Percentiles rank a stretch among this genome's conserved stretches.
These are phyloP conservation scores for Calonectria hawksworthii DNA, from an alignment of 2,329 filamentous ascomycete genomes.

Conservation along the genomic window DNA sequence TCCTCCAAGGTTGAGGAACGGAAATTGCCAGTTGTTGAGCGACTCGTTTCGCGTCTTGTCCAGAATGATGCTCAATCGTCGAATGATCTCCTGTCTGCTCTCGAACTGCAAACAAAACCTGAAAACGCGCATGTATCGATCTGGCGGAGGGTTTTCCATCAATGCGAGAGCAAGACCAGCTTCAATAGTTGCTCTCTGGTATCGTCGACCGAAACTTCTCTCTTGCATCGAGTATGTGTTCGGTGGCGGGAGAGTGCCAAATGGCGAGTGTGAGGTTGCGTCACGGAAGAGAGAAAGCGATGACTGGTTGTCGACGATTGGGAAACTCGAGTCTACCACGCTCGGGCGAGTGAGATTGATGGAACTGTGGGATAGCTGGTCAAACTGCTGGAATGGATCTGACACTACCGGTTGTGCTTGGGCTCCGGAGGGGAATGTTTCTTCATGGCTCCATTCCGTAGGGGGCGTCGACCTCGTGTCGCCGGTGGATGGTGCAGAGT, in stretches of 20 bases:
- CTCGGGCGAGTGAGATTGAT: slow-evolving; percentile 67
- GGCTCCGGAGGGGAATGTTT: slow-evolving; percentile 8
- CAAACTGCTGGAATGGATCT: slow-evolving; percentile 10
- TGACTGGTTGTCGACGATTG: slow-evolving; percentile 49
- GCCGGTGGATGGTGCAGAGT: slow-evolving; percentile 12
- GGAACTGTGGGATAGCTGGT: slow-evolving; percentile 36
- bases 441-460: slow-evolving; percentile 15
- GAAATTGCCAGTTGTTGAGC: slow-evolving; percentile 70
- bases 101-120: slow-evolving; percentile 78
- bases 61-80: slow-evolving; percentile 54
- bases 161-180: slow-evolving; percentile 70
- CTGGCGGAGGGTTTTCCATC: slow-evolving; percentile 62
- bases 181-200: slow-evolving; percentile 78
- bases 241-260: slow-evolving; percentile 57
- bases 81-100: slow-evolving; percentile 61
- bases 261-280: slow-evolving; percentile 42
- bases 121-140: slow-evolving; percentile 70
- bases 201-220: slow-evolving; percentile 76
- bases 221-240: slow-evolving; percentile 74
- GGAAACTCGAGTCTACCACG: slow-evolving; percentile 67
- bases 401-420: neutral
- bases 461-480: slow-evolving; percentile 12
- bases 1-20: slow-evolving; percentile 77
- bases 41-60: slow-evolving; percentile 53
- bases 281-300: slow-evolving; percentile 36